Base-by-base conservation (phyloP, 2,329 filamentous ascomycete genomes). In the Diaporthe sp. region DNA sequence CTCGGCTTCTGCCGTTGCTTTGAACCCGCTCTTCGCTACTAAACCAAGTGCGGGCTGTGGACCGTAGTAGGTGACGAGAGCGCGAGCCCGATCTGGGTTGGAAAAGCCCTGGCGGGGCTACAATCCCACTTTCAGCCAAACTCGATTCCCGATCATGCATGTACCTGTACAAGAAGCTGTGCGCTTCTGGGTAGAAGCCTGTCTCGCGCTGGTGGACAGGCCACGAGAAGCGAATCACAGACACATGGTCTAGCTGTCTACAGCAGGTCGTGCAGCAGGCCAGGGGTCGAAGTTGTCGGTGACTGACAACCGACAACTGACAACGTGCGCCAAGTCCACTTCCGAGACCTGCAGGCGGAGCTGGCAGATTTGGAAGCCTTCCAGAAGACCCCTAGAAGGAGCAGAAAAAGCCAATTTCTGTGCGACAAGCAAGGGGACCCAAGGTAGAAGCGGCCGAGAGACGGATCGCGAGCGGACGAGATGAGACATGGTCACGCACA, bases 391-490 rank as follows among this genome's bases (percentile, higher is more conserved):
- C 71, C 74, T 70, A 58, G 70, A 74, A 53, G 37, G 37, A 25
- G 31, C 10, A n/a, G 17, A 5, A 12, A 55, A 57, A 62, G 53
- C 55, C 72, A 58, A 74, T 68, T 58, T 65, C 72, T 73, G 12
- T 25, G 25, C 39, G 61, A 67, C 60, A 42, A 62, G 74, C 74
- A 76, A 72, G 74, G 74, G 53, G 31, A 71, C 61, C 74, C 71
- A 70, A 34, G 71, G 17, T 5, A 61, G 28, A 13, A 58, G 67
- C 25, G 34, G 57, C 19, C 39, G 10, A 8, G 17, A 12, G n/a
- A 7, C 49, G 49, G 49, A 39, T 71, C 67, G 67, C 51, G 37
- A 25, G n/a, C 25, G 67, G 51, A 51, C 46, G 46, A 72, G 22
- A 31, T 62, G 57, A 72, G 71, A 72, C 71, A 72, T 39, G 71